Percentiles rank a stretch among this genome's conserved stretches.
Conservation (phyloP, 371 early-diverging fungal genomes). For the Nematocida sp. region DNA sequence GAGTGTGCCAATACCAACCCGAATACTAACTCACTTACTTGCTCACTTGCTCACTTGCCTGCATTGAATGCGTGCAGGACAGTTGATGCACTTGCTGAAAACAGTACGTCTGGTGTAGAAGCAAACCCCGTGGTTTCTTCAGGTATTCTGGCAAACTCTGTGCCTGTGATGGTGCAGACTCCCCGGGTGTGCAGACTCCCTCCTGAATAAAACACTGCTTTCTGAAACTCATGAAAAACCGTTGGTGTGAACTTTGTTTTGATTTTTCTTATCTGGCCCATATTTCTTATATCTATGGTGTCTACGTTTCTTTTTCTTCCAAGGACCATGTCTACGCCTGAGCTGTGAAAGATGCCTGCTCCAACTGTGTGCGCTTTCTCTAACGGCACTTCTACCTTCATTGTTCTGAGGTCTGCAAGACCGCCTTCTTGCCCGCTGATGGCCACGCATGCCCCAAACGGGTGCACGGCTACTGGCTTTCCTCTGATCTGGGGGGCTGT, state of each 20-base stretch:
- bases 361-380: neutral
- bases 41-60: neutral
- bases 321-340: conserved; percentile 11
- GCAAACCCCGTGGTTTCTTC: neutral
- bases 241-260: neutral
- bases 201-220: conserved; percentile 15
- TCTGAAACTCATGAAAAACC: conserved; percentile 9
- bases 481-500: neutral
- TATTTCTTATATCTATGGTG: conserved; percentile 20
- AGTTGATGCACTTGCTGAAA: neutral
- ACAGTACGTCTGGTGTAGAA: neutral
- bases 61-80: neutral
- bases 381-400: neutral
- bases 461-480: neutral
- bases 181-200: neutral
- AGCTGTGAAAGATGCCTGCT: conserved; percentile 1
- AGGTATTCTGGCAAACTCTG: neutral
- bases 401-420: conserved; percentile 14
- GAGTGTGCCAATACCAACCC: neutral
- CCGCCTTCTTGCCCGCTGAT: neutral
- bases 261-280: neutral
- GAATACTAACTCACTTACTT: neutral
- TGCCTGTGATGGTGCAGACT: conserved; percentile 23
- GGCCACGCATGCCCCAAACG: neutral
- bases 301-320: neutral